These are phyloP conservation scores for Cenchrus americanus DNA, from an alignment of 176 grass and related monocot genomes.

Conservation along the genomic window DNA sequence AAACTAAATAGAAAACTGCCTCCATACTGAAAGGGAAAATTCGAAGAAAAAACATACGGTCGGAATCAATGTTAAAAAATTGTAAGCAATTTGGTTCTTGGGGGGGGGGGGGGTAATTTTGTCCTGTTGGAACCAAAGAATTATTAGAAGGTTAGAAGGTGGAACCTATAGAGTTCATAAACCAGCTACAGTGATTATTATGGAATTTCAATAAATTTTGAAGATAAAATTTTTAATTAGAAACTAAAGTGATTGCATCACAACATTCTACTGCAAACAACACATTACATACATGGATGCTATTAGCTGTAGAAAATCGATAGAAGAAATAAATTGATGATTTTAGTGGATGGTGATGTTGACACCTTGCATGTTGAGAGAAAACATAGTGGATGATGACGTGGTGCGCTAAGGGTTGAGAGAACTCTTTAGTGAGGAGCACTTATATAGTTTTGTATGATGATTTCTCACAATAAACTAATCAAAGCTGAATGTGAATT, in stretches of 20 bases:
- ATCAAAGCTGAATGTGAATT: slow-evolving; percentile 6
- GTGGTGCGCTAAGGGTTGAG: no score
- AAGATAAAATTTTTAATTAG: no score
- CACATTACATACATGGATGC: no score
- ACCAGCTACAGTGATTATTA: background rate
- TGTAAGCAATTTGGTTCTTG: slow-evolving; percentile 15
- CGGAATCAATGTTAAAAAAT: background rate
- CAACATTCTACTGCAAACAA: no score
- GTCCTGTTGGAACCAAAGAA: slow-evolving; percentile 15
- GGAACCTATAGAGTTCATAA: slow-evolving; percentile 12
- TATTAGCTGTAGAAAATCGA: no score
- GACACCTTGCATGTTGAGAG: no score
- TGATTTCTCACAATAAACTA: slow-evolving; percentile 29
- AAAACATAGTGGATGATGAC: no score
- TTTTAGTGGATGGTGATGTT: no score
- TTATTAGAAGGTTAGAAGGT: slow-evolving; percentile 30
- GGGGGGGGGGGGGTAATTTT: background rate
- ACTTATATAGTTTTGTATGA: slow-evolving; percentile 11
- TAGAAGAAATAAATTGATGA: no score
- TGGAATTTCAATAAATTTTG: no score
- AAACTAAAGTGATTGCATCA: no score
- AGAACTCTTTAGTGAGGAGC: no score
- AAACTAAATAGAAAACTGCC: slow-evolving; percentile 2
- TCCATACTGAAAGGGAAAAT: background rate
- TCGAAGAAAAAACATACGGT: background rate